A percentile compares a stretch with the other conserved stretches of the same genome.
Conservation (phyloP, 1,139 yeast genomes). For the Groenewaldozyma sp. region DNA sequence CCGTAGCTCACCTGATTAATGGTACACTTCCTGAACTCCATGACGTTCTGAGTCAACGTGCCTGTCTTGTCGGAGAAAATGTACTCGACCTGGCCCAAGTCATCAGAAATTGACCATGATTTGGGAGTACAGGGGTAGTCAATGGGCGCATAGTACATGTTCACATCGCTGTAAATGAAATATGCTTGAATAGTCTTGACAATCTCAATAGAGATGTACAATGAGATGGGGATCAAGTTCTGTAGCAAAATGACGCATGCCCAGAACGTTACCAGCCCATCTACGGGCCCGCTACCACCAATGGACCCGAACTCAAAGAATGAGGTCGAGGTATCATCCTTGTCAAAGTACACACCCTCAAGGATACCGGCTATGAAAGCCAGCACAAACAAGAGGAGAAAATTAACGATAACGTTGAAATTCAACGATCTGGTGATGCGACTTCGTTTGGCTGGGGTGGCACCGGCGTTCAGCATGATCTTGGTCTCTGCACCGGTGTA, state of each 20-base stretch:
- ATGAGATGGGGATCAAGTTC: constrained; percentile 84
- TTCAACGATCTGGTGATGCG: constrained; percentile 79
- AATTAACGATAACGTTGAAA: constrained; percentile 71
- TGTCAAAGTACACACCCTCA: constrained; percentile 65
- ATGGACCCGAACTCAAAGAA: constrained; percentile 63
- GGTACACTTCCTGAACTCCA: constrained; percentile 92
- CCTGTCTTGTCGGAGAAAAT: constrained; percentile 96
- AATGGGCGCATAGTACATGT: constrained; percentile 72
- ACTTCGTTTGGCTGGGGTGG: constrained; percentile 82
- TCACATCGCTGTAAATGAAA: constrained; percentile 76
- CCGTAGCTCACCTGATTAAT: constrained; percentile 84
- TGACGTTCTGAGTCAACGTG: constrained; percentile 88
- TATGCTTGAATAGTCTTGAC: constrained; percentile 87
- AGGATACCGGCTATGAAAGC: constrained; percentile 79
- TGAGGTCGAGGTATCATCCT: constrained; percentile 45
- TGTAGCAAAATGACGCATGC: constrained; percentile 84
- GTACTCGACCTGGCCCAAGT: constrained; percentile 91
- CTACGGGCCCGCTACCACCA: constrained; percentile 58
- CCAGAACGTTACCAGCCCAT: constrained; percentile 79
- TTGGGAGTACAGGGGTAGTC: constrained; percentile 96
- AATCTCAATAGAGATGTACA: constrained; percentile 86
- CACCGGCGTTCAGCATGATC: constrained; percentile 88
- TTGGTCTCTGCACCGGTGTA: constrained; percentile 91
- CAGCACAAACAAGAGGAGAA: constrained; percentile 58
- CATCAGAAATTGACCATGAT: constrained; percentile 97